Conservation (phyloP, 495 filamentous ascomycete species). For the Neurospora sp. region DNA sequence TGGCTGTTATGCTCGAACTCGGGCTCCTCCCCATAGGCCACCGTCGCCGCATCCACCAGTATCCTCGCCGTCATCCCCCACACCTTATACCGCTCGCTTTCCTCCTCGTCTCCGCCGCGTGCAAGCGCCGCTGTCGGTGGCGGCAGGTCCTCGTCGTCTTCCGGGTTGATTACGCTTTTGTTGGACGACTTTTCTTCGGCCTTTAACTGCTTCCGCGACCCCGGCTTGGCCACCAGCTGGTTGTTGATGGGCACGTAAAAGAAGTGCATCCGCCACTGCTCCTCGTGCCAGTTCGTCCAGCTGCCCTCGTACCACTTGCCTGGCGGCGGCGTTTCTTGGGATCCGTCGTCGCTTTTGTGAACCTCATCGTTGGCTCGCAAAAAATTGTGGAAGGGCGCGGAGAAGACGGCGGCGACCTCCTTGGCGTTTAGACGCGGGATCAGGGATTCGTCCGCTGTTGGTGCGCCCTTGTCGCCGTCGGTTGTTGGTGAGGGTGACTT, state of each 20-base stretch:
- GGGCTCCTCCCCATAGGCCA: conserved; percentile 72
- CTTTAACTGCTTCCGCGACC: conserved; percentile 6
- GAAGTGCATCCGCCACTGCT: conserved; percentile 70
- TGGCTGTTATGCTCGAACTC: conserved; percentile 75
- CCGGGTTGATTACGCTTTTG: not conserved
- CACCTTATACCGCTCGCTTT: conserved; percentile 56
- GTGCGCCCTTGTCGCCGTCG: conserved; percentile 1
- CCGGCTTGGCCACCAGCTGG: conserved; percentile 49
- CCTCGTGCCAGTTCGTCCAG: conserved; percentile 57
- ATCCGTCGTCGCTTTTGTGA: conserved; percentile 4
- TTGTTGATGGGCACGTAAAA: conserved; percentile 70
- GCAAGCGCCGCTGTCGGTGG: conserved; percentile 13
- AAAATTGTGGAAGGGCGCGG: conserved; percentile 70
- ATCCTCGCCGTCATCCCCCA: conserved; percentile 91
- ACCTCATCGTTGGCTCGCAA: conserved; percentile 41
- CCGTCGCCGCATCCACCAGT: conserved; percentile 70
- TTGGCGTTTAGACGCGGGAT: conserved; percentile 71
- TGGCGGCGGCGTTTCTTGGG: conserved; percentile 28
- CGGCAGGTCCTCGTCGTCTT: conserved; percentile 2
- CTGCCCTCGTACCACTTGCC: conserved; percentile 59
- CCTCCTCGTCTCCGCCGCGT: conserved; percentile 24
- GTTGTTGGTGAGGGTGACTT: too few species aligned
- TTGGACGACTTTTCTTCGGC: not conserved
- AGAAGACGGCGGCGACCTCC: conserved; percentile 88
- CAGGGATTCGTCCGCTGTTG: conserved; percentile 53